phyloP scores from a whole-genome alignment of 2,329 filamentous ascomycete genomes.

The Stagonosporopsis vannaccii region DNA sequence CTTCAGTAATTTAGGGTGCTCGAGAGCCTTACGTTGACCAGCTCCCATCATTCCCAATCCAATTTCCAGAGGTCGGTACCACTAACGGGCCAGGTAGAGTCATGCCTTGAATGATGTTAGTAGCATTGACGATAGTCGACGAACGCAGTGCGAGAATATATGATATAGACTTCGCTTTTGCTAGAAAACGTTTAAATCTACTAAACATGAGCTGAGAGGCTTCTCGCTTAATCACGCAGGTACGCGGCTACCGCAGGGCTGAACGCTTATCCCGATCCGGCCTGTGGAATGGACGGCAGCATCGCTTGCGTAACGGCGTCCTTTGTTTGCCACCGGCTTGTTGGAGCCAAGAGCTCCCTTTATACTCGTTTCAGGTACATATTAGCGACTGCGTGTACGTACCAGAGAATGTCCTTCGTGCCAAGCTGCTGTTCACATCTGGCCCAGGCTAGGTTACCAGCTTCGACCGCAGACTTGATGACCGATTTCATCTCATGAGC shows the following conservation, averaged over 20 bases:
- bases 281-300: neutral
- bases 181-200: neutral
- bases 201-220: neutral
- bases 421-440: no score
- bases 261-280: neutral
- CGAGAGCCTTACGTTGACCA: constrained; percentile 32
- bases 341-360: neutral
- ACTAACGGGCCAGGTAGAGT: neutral
- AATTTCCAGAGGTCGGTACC: constrained; percentile 18
- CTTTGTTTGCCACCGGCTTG: neutral
- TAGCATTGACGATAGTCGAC: neutral
- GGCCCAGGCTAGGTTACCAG: no score
- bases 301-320: neutral
- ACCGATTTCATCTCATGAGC: no score
- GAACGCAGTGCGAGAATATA: neutral
- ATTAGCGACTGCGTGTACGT: neutral
- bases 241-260: neutral
- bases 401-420: no score
- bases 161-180: neutral
- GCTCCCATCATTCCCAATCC: constrained; percentile 25
- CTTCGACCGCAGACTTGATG: no score
- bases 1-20: neutral
- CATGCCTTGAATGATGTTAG: neutral
- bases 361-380: neutral
- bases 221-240: neutral